These are phyloP conservation scores for Penicillium robsamsonii DNA, from an alignment of 495 filamentous ascomycete genomes.

Conservation along the genomic window DNA sequence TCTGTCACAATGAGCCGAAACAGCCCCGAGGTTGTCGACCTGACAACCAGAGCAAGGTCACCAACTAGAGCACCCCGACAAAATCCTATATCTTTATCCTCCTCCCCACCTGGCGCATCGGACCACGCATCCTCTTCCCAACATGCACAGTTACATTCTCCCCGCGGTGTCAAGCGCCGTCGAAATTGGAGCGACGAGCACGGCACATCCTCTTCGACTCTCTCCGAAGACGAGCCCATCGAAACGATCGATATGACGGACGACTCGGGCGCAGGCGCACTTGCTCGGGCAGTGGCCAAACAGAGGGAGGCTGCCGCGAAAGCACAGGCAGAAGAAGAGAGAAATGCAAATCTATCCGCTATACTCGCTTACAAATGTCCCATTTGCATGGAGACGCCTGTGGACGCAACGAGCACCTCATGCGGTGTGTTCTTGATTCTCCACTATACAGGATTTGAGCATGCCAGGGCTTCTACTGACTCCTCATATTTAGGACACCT, in stretches of 20 bases:
- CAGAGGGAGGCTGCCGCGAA: not conserved
- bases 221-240: not conserved
- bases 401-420: constrained; percentile 70
- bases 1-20: not conserved
- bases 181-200: not conserved
- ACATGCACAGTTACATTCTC: not conserved
- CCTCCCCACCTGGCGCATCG: not conserved
- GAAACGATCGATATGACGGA: not conserved
- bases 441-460: too few relatives aligned
- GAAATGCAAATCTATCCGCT: constrained; percentile 50
- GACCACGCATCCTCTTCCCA: not conserved
- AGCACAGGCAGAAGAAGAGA: not conserved
- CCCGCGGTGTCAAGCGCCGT: not conserved
- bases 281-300: not conserved
- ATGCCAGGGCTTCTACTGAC: constrained; percentile 1
- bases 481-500: constrained; percentile 62
- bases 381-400: constrained; percentile 80
- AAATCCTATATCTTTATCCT: not conserved
- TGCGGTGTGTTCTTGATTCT: constrained; percentile 63
- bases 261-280: not conserved
- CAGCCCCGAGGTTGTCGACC: not conserved
- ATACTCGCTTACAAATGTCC: constrained; percentile 66
- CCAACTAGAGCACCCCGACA: not conserved
- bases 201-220: not conserved
- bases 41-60: not conserved